These are phyloP conservation scores for Plasmodium billcollinsi DNA, from an alignment of 169 alveolate species.

Conservation along the genomic window DNA sequence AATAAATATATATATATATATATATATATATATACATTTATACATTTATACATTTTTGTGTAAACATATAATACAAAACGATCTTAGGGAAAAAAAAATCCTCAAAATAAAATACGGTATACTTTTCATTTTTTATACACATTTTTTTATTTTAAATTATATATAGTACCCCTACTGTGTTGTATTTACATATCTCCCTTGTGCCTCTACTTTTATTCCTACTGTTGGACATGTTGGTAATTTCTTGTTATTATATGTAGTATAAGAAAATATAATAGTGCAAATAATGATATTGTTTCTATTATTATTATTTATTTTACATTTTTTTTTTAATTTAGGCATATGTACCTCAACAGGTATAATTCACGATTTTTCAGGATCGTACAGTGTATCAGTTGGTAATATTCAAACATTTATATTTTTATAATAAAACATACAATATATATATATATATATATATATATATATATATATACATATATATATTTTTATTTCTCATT, in stretches of 20 bases:
- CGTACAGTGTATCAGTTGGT: constrained; percentile 50
- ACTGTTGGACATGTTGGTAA: constrained; percentile 62
- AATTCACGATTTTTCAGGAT: constrained; percentile 54
- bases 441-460: background rate
- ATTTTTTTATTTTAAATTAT: background rate
- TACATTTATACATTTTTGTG: too few species aligned
- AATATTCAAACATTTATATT: background rate
- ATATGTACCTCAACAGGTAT: constrained; percentile 43
- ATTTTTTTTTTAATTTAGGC: background rate
- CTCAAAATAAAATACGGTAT: background rate
- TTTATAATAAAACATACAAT: background rate
- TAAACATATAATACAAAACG: background rate
- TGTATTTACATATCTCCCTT: constrained; percentile 53
- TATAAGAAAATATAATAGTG: background rate
- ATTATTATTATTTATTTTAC: background rate
- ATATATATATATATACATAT: background rate
- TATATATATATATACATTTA: constrained; percentile 1
- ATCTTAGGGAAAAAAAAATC: too few species aligned
- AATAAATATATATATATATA: background rate
- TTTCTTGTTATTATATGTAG: background rate
- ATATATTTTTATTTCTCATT: background rate
- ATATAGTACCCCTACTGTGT: constrained; percentile 44
- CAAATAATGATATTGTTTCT: background rate
- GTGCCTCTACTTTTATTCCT: constrained; percentile 49
- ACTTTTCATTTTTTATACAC: background rate